Evolutionary conservation across 768 basidiomycete species (phyloP), one percentile per base, ranked within the genome.

Genomic region (Boletellus emodensis): DNA sequence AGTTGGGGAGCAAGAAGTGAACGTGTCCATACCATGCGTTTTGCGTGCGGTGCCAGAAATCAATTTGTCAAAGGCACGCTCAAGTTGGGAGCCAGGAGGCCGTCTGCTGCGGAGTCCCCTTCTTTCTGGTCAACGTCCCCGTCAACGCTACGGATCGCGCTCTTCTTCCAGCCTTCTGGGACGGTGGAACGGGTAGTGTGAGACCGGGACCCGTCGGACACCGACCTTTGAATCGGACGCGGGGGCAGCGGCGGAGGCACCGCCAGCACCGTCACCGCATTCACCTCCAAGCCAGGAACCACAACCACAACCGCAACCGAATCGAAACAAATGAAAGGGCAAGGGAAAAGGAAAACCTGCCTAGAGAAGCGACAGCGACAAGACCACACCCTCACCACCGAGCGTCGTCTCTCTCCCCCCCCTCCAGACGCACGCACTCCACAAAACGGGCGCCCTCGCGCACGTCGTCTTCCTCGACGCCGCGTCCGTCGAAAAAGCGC

Each of bases 121-220:
- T 95, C 10, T 97, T 97, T 61, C 71, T 94, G 3, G 89, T 88
- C 48, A 96, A 97, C 60, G 71, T 94, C 6, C 93, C 94, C 2
- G 85, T 91, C 48, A 92, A 95, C 64, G 81, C 90, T 3, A 89
- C 90, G 1, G 88, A 90, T 58, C 0, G 72, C 82, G 2, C 69
- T 80, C 11, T 72, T 96, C n/a, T 94, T 94, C 74, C 84, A 84
- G 61, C 61, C 75, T 20, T 82, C 78, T 48, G 93, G 94, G 20
- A 84, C 83, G 0, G 76, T 94, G 26, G 94, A 95, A 66, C 75
- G 74, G 43, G 82, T 93, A 9, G 56, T 82, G 1, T 87, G 93
- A 58, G 79, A 83, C 48, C 69, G 72, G 13, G 78, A 81, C 52
- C 57, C 70, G 18, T 61, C 56, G 7, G 58, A 49, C n/a, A 50